Base-by-base conservation (phyloP, 768 basidiomycete genomes). In the Hygrophorus russula region DNA sequence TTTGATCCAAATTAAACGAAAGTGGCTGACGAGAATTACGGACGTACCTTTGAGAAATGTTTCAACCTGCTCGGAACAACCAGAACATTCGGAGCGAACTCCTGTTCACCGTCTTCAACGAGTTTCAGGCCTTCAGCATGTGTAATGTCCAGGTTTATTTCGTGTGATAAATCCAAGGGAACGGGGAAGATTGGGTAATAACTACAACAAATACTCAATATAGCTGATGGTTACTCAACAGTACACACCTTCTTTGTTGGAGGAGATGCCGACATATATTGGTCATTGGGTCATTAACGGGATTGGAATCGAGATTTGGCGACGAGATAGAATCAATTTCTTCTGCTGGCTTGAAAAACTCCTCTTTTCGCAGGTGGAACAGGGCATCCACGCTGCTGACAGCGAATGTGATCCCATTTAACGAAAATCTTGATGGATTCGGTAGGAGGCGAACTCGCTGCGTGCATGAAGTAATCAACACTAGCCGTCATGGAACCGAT, bases 121-220 rank as follows among this genome's bases (percentile, higher is more conserved):
- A 76, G 57, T 15, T 57, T 63, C 24, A 70, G 59, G 3, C 56
- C 61, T 18, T 66, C 63, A 19, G 72, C 73, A 62, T 97, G 94
- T 14, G 84, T 80, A 12, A 96, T 70, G 55, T 96, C 92, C 32
- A 99, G 71, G 56, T 96, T 93, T 45, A 97, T 78, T 55, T 94
- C 90, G 30, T 74, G 68, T 1, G 80, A 67, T 13, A 83, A 60
- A 5, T 85, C 83, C 10, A 70, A 57, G 0, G 96, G 90, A 1
- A 79, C 74, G 7, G 96, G 96, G 60, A 97, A 97, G 32, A 96
- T 62, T 0, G 96, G 96, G 58, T 98, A 99, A 65, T 96, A 96
- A 53, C 91, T 97, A 56, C 14, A 15, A 13, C 10, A 14, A 30
- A 1, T n/a, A 17, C 1, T 11, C n/a, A 29, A 11, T 11, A n/a